phyloP scores from a whole-genome alignment of 139 green algal genomes.

The Coelastrella sp. region DNA sequence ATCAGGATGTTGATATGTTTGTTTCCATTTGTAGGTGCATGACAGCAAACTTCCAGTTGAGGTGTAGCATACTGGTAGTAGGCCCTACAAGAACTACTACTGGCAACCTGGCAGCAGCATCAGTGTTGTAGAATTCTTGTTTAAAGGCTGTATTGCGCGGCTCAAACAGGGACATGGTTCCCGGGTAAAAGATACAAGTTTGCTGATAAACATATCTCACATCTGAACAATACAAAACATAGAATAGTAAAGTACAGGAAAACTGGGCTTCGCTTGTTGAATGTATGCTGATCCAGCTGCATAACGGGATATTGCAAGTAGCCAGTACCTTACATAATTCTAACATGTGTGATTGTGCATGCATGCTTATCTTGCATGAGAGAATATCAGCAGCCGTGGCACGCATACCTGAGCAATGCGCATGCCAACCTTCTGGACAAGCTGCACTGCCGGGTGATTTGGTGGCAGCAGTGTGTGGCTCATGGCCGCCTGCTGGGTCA shows the following conservation, averaged over 20 bases:
- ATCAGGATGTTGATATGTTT: no score
- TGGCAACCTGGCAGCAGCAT: no score
- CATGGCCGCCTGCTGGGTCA: conserved; percentile 55
- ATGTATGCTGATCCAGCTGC: background rate
- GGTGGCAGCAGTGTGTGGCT: conserved; percentile 65
- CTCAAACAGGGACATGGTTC: background rate
- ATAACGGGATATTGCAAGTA: no score
- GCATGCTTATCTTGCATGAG: background rate
- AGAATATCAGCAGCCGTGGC: background rate
- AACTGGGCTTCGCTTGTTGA: background rate
- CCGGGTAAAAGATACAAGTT: no score
- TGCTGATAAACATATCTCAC: background rate
- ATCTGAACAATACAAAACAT: background rate
- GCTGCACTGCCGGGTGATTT: conserved; percentile 48
- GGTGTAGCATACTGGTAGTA: no score
- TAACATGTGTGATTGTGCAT: no score
- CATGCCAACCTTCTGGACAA: conserved; percentile 54
- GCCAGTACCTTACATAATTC: no score
- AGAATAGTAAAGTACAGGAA: background rate
- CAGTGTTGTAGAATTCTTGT: no score
- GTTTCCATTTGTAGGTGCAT: no score
- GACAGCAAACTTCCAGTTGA: no score
- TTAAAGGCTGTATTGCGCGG: no score
- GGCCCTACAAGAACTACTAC: no score
- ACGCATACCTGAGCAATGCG: conserved; percentile 48